phyloP scores from a whole-genome alignment of 1,284 basidiomycete genomes.

The Pterulicium gracile region DNA sequence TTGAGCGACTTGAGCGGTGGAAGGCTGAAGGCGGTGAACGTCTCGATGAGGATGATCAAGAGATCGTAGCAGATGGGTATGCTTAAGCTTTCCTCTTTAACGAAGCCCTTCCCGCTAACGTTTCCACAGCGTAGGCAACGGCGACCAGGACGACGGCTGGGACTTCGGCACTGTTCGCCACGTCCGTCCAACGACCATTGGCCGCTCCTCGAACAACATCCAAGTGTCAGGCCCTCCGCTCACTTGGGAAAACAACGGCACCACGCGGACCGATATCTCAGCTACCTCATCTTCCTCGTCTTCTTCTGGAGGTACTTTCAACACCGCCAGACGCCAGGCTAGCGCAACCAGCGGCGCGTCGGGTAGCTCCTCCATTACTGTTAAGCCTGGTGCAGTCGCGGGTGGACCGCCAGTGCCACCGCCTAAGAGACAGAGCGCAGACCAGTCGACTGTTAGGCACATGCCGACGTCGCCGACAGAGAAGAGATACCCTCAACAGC shows the following conservation, averaged over 20 bases:
- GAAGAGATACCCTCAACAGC: slow-evolving; percentile 2
- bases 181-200: slow-evolving; percentile 47
- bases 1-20: slow-evolving; percentile 92
- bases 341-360: slow-evolving; percentile 17
- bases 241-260: slow-evolving; percentile 68
- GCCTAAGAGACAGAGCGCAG: slow-evolving; percentile 35
- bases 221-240: slow-evolving; percentile 54
- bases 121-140: slow-evolving; percentile 34
- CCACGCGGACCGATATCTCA: slow-evolving; percentile 27
- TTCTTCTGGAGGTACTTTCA: slow-evolving; percentile 8
- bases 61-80: slow-evolving; percentile 49
- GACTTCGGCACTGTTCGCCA: slow-evolving; percentile 89
- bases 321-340: slow-evolving; percentile 7
- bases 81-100: slow-evolving; percentile 14
- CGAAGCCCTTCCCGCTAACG: background rate
- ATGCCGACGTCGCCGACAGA: slow-evolving; percentile 20
- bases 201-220: slow-evolving; percentile 44
- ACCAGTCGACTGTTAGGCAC: slow-evolving; percentile 58
- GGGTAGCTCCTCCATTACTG: slow-evolving; percentile 32
- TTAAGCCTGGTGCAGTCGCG: slow-evolving; percentile 28
- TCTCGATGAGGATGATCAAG: slow-evolving; percentile 59
- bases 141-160: slow-evolving; percentile 82
- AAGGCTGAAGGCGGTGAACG: slow-evolving; percentile 81
- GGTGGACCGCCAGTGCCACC: slow-evolving; percentile 51
- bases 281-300: slow-evolving; percentile 19